phyloP scores from a whole-genome alignment of 495 filamentous ascomycete genomes.

The Aspergillus ostianus region DNA sequence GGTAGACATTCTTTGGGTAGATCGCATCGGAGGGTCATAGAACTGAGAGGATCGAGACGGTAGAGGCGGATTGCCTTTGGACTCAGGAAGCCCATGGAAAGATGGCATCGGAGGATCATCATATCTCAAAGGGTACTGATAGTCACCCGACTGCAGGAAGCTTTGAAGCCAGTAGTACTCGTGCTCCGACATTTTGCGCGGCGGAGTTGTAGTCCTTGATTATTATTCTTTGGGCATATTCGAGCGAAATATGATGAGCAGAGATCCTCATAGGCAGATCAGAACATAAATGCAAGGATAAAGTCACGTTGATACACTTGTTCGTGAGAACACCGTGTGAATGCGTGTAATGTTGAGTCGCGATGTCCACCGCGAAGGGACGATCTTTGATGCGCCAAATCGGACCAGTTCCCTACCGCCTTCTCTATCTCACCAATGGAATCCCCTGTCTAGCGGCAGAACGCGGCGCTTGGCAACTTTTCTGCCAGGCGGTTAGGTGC shows the following conservation, averaged over 20 bases:
- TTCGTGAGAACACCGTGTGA: not conserved
- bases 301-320: not conserved
- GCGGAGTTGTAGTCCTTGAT: not conserved
- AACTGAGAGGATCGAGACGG: not conserved
- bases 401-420: not conserved
- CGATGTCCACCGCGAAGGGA: not conserved
- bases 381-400: not conserved
- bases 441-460: not conserved
- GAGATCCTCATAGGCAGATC: not conserved
- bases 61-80: not conserved
- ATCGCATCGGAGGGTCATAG: no score
- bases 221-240: not conserved
- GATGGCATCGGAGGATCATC: not conserved
- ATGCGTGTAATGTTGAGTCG: not conserved
- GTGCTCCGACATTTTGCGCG: slow-evolving; percentile 16
- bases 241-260: not conserved
- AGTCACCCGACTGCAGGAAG: slow-evolving; percentile 3
- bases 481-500: not conserved
- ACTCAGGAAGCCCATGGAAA: not conserved
- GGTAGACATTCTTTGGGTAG: no score
- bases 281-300: not conserved
- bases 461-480: not conserved
- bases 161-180: slow-evolving; percentile 18
- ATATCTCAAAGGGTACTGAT: not conserved
- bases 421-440: not conserved